Conservation (phyloP, 148 eudicot species). For the Fallopia convolvulus region DNA sequence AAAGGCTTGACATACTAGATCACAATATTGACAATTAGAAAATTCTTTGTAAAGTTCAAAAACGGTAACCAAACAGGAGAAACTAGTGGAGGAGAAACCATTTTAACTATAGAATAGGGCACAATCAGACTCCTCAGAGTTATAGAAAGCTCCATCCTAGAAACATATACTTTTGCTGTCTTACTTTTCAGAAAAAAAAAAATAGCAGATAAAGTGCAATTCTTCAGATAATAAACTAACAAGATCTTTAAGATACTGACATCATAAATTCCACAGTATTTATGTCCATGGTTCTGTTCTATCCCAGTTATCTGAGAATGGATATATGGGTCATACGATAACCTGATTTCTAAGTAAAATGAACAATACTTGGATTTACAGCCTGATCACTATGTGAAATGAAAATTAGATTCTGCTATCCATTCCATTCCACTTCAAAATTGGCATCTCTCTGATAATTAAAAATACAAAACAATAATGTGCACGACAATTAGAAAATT, state of each 20-base stretch:
- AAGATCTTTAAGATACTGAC: background rate
- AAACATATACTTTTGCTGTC: background rate
- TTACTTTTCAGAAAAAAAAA: background rate
- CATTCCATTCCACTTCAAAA: background rate
- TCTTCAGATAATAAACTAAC: background rate
- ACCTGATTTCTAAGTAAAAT: background rate
- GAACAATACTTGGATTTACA: background rate
- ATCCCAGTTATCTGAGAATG: background rate
- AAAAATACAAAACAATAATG: background rate
- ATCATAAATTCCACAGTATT: background rate
- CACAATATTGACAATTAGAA: background rate
- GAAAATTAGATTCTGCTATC: background rate
- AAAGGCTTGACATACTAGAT: conserved; percentile 11
- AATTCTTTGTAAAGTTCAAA: background rate
- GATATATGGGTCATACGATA: background rate
- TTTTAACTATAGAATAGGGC: background rate
- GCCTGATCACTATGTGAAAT: background rate
- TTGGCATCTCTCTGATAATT: background rate
- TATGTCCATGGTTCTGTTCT: background rate
- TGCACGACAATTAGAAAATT: background rate
- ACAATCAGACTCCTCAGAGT: background rate
- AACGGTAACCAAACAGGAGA: background rate
- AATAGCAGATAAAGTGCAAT: background rate
- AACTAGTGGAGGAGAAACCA: background rate
- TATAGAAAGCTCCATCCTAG: background rate